A percentile compares a stretch with the other conserved stretches of the same genome.
Evolutionary conservation across 139 green algal genomes (phyloP).

Genomic region (Chlamydomonas asymmetrica): DNA sequence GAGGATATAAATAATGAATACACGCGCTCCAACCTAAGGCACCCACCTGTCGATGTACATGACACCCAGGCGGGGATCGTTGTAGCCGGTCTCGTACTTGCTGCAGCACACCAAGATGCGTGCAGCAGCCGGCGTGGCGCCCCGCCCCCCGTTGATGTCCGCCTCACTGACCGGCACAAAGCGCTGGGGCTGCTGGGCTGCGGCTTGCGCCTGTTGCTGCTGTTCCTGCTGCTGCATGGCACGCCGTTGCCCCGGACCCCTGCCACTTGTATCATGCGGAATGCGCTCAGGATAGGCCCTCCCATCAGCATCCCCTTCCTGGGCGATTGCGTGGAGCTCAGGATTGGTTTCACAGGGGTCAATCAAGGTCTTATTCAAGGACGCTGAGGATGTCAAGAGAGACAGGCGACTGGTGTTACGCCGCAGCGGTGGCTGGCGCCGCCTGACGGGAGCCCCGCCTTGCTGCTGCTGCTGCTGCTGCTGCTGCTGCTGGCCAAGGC

Average conservation of each 20-base stretch:
- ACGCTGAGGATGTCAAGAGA: neutral
- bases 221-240: neutral
- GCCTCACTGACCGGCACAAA: conserved; percentile 17
- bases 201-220: neutral
- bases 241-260: neutral
- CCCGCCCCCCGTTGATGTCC: conserved; percentile 28
- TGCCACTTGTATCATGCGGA: neutral
- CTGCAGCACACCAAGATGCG: conserved; percentile 49
- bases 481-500: neutral
- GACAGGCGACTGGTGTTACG: neutral
- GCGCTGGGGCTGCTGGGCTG: neutral
- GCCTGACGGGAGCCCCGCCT: neutral
- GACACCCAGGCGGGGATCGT: conserved; percentile 42
- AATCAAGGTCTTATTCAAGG: neutral
- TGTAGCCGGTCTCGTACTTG: conserved; percentile 57
- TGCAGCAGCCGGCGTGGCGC: neutral
- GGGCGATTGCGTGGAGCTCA: neutral
- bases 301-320: neutral
- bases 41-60: conserved; percentile 48
- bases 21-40: too few species aligned
- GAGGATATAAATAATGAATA: too few species aligned
- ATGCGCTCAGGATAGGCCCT: neutral
- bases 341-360: neutral
- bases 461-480: conserved; percentile 4
- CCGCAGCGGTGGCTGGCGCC: neutral